Conservation (phyloP, 106 monocot genomes). For the Acanthochlamys bracteata region DNA sequence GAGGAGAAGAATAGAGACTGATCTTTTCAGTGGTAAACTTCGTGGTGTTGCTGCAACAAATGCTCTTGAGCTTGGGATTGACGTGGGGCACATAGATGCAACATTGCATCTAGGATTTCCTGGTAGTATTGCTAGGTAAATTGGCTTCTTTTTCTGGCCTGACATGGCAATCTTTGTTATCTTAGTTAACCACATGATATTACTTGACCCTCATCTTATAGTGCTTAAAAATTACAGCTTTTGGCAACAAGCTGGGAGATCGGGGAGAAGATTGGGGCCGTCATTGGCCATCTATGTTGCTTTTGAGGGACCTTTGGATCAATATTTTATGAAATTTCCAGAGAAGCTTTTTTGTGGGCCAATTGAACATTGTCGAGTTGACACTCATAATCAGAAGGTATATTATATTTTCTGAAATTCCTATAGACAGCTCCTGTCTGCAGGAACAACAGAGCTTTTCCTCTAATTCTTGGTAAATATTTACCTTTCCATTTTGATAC, state of each 20-base stretch:
- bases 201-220: not conserved
- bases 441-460: no score
- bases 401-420: not conserved
- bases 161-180: not conserved
- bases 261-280: constrained; percentile 63
- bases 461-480: not conserved
- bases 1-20: constrained; percentile 74
- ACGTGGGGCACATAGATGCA: constrained; percentile 90
- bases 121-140: constrained; percentile 81
- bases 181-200: not conserved
- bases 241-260: constrained; percentile 99
- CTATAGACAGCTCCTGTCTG: no score
- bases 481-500: not conserved
- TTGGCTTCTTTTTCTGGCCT: not conserved
- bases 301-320: constrained; percentile 96
- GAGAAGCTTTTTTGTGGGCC: constrained; percentile 57
- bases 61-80: constrained; percentile 96
- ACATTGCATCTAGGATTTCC: constrained; percentile 99
- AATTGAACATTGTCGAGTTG: constrained; percentile 75
- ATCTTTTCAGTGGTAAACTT: constrained; percentile 72
- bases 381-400: constrained; percentile 80
- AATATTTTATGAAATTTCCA: constrained; percentile 94
- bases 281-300: constrained; percentile 91
- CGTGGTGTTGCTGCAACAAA: constrained; percentile 86
- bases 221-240: constrained; percentile 40